phyloP scores from a whole-genome alignment of 2,329 filamentous ascomycete species.

The Parasarocladium wereldwijsianum region DNA sequence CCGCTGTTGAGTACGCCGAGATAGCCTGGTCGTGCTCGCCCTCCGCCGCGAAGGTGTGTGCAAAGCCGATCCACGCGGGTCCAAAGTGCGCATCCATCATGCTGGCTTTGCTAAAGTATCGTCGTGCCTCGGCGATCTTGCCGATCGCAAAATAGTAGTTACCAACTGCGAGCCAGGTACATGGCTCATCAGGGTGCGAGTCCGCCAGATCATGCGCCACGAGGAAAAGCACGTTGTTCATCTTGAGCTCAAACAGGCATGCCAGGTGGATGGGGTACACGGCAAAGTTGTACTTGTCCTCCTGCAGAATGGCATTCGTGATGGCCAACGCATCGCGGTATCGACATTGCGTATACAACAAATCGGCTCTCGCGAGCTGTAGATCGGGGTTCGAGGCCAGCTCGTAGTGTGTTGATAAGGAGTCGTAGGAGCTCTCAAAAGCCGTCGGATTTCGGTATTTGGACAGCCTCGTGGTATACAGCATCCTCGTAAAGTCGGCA shows the following conservation, averaged over 20 bases:
- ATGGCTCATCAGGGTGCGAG: slow-evolving; percentile 78
- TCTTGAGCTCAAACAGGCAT: slow-evolving; percentile 73
- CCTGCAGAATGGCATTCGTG: slow-evolving; percentile 67
- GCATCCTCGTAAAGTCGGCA: slow-evolving; percentile 84
- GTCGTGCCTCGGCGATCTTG: slow-evolving; percentile 81
- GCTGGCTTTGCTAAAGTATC: slow-evolving; percentile 94
- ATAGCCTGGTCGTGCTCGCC: slow-evolving; percentile 98
- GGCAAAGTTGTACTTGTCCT: slow-evolving; percentile 78
- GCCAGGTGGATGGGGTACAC: slow-evolving; percentile 86
- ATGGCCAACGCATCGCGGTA: slow-evolving; percentile 77
- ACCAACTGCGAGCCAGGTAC: slow-evolving; percentile 86
- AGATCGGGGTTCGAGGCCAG: slow-evolving; percentile 79
- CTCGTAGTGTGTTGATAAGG: slow-evolving; percentile 84
- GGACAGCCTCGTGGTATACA: slow-evolving; percentile 88
- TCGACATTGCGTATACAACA: slow-evolving; percentile 86
- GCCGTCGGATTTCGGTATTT: slow-evolving; percentile 83
- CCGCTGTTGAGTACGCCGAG: slow-evolving; percentile 90
- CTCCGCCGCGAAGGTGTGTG: slow-evolving; percentile 93
- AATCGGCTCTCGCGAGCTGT: slow-evolving; percentile 75
- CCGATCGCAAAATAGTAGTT: slow-evolving; percentile 85
- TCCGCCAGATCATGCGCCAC: slow-evolving; percentile 88
- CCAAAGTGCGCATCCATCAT: slow-evolving; percentile 97
- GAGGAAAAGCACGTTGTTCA: slow-evolving; percentile 81
- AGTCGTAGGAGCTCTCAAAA: slow-evolving; percentile 77
- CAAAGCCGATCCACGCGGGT: slow-evolving; percentile 96